Evolutionary conservation across 2,329 filamentous ascomycete genomes (phyloP), one percentile per base, ranked within the genome.

Genomic region (Fusarium sp.): DNA sequence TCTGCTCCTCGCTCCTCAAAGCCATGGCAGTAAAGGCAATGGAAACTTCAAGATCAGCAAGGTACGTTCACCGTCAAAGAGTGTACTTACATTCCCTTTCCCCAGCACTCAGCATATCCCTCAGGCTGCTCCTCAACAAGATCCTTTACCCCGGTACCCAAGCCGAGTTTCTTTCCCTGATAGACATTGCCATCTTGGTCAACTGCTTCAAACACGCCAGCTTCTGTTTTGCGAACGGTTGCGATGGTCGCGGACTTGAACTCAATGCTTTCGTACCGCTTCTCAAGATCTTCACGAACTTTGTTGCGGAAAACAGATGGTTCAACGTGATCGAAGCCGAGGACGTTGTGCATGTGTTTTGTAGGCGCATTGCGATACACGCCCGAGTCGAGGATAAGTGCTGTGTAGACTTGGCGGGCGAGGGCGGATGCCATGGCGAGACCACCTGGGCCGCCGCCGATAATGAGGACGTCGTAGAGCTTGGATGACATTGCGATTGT

Each of bases 11-110:
- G 82, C 56, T 90, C 86, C 69, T 91, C 89, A 75, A 84, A 91
- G 9, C 89, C 89, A 70, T 90, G 84, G 77, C 88, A 91, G 73
- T 87, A 89, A 3, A 91, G 83, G 71, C 88, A 91, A 73, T 90
- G 88, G 71, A 88, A 90, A 48, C 84, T 45, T 30, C 1, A 26
- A 3, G 16, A 31, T 75, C 31, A 72, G 62, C 26, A 33, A 48
- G 15, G 55, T 41, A 41, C 22, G 33, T 35, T 15, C 5, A 7
- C 20, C 8, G 24, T 2, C 7, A 12, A 15, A 38, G 16, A 22
- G 22, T 7, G 24, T 13, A 79, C 83, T 81, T 70, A 88, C 85
- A 88, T 86, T 35, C 83, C 83, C 48, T 77, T 80, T 14, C 82
- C 86, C 88, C 88, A 91, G 61, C 86, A 86, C 44, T 90, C 86